phyloP scores from a whole-genome alignment of 2,329 filamentous ascomycete species.

The Waltergamsia citrina region DNA sequence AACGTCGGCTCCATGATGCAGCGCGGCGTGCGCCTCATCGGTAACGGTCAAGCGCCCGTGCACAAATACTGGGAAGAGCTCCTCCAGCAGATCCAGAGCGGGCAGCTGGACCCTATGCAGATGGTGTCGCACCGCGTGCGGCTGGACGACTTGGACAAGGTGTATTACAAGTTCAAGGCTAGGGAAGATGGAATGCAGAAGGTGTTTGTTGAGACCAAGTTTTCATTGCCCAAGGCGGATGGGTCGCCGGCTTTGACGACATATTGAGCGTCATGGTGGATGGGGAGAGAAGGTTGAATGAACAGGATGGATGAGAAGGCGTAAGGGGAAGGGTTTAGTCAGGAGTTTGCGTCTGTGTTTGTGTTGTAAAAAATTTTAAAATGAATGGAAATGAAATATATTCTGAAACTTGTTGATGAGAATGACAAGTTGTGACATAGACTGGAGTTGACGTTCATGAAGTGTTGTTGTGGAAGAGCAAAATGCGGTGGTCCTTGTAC shows the following conservation, averaged over 20 bases:
- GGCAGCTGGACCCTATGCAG: slow-evolving; percentile 63
- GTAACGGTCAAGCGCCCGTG: slow-evolving; percentile 60
- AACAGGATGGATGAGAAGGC: background rate
- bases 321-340: background rate
- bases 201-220: slow-evolving; percentile 57
- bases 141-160: slow-evolving; percentile 61
- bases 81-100: slow-evolving; percentile 55
- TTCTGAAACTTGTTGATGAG: too few species aligned
- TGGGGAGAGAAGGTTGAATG: background rate
- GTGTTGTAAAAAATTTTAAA: too few species aligned
- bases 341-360: too few species aligned
- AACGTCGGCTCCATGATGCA: slow-evolving; percentile 81
- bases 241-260: slow-evolving; percentile 34
- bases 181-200: slow-evolving; percentile 70
- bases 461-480: too few species aligned
- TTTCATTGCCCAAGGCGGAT: slow-evolving; percentile 35
- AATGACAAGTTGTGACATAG: too few species aligned
- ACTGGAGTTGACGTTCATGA: too few species aligned
- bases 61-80: slow-evolving; percentile 78
- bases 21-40: slow-evolving; percentile 70
- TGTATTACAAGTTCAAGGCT: slow-evolving; percentile 54
- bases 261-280: too few species aligned
- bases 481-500: too few species aligned
- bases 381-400: too few species aligned
- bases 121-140: slow-evolving; percentile 75